These are phyloP conservation scores for Amanita muscaria DNA, from an alignment of 768 basidiomycete species.

Conservation along the genomic window DNA sequence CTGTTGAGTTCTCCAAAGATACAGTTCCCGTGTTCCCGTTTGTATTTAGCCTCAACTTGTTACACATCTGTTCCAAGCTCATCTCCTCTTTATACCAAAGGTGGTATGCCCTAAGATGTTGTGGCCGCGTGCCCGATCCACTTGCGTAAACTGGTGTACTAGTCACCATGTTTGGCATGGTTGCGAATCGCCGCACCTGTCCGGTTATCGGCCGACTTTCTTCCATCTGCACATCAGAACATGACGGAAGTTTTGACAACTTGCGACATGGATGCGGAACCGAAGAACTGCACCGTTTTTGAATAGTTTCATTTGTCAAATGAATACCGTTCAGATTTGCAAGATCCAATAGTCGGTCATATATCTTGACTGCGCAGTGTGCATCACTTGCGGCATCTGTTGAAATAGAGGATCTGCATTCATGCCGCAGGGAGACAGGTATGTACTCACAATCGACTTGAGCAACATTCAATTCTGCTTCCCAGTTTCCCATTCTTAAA, in stretches of 20 bases:
- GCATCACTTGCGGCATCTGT: conserved; percentile 32
- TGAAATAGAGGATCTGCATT: not conserved
- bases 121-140: conserved; percentile 10
- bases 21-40: not conserved
- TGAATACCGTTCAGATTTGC: conserved; percentile 14
- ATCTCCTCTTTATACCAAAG: conserved; percentile 23
- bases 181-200: not conserved
- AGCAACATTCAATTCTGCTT: conserved; percentile 16
- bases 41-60: conserved; percentile 16
- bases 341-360: conserved; percentile 19
- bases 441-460: conserved; percentile 23
- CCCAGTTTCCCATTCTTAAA: conserved; percentile 28
- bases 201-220: not conserved
- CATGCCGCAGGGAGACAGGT: not conserved
- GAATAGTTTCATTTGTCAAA: conserved; percentile 9
- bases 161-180: not conserved
- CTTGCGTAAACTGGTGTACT: not conserved
- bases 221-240: not conserved
- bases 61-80: conserved; percentile 22
- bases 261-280: not conserved
- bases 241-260: not conserved
- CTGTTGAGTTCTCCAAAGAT: no score
- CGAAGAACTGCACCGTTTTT: not conserved
- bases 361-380: conserved; percentile 25
- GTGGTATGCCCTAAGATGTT: conserved; percentile 25